Conservation (phyloP, 192 early-diverging fungal species). For the Linnemannia zychae region DNA sequence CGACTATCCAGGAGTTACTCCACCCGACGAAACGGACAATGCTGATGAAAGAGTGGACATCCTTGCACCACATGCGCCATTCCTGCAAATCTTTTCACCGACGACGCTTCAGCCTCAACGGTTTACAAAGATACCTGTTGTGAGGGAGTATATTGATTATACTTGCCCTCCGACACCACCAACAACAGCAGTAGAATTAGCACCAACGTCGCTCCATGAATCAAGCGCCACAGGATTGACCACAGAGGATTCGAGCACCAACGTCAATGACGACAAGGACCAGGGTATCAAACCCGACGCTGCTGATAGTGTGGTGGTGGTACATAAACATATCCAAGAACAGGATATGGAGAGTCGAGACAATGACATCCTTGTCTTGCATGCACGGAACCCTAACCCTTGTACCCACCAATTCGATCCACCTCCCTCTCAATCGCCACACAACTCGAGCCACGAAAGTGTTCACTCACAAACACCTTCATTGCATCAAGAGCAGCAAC, state of each 20-base stretch:
- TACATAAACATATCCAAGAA: neutral
- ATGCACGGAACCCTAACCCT: too few species aligned
- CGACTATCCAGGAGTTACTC: neutral
- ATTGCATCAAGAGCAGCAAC: neutral
- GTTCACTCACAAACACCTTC: neutral
- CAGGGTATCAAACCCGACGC: too few species aligned
- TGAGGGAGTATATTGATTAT: neutral
- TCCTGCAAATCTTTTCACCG: neutral
- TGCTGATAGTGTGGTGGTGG: neutral
- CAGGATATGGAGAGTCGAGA: neutral
- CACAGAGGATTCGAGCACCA: neutral
- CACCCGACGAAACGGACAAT: neutral
- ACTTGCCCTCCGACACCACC: neutral
- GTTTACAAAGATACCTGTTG: slow-evolving; percentile 9
- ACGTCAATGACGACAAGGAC: too few species aligned
- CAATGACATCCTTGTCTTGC: neutral
- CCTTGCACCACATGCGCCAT: slow-evolving; percentile 3
- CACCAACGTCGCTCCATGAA: neutral
- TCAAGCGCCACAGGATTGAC: neutral
- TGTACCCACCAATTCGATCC: neutral
- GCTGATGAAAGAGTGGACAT: neutral
- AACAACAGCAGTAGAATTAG: neutral
- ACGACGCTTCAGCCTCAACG: neutral
- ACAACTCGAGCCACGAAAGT: neutral
- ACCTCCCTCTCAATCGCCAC: neutral